Evolutionary conservation across 805 yeast genomes (phyloP).

Genomic region (Kodamaea nitidulidarum): DNA sequence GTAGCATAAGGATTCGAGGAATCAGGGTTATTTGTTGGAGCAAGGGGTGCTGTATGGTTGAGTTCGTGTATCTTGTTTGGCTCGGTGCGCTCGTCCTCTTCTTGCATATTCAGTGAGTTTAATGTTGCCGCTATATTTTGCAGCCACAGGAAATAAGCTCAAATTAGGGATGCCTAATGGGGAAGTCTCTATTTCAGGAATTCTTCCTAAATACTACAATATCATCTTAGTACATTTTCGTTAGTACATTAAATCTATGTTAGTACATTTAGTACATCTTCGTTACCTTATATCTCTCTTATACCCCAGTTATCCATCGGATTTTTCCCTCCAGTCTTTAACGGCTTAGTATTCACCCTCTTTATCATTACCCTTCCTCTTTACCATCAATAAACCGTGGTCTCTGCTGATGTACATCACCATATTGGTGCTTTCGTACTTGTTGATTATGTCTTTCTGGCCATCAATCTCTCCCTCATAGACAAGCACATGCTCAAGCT

Average conservation of each 20-base stretch:
- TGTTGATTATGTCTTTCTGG: constrained; percentile 3
- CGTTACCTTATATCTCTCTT: neutral
- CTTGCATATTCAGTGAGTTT: neutral
- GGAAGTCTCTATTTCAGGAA: too few species aligned
- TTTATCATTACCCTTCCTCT: neutral
- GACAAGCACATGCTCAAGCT: constrained; percentile 4
- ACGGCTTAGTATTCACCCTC: neutral
- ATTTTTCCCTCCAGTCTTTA: too few species aligned
- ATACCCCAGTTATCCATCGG: too few species aligned
- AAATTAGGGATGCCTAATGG: too few species aligned
- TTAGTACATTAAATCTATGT: too few species aligned
- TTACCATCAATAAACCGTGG: constrained; percentile 5
- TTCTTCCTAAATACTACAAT: neutral
- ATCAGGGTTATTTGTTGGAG: too few species aligned
- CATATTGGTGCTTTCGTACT: constrained; percentile 5
- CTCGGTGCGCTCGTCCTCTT: neutral
- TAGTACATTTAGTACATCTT: too few species aligned
- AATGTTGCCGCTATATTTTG: neutral
- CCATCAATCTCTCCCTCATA: constrained; percentile 8
- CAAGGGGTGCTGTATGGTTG: too few species aligned
- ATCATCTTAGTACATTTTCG: too few species aligned
- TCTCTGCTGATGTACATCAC: constrained; percentile 8
- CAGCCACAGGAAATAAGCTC: too few species aligned
- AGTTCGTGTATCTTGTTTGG: too few species aligned
- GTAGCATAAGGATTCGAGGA: neutral